Evolutionary conservation across 148 eudicot genomes (phyloP).

Genomic region (Camellia lanceoleosa): DNA sequence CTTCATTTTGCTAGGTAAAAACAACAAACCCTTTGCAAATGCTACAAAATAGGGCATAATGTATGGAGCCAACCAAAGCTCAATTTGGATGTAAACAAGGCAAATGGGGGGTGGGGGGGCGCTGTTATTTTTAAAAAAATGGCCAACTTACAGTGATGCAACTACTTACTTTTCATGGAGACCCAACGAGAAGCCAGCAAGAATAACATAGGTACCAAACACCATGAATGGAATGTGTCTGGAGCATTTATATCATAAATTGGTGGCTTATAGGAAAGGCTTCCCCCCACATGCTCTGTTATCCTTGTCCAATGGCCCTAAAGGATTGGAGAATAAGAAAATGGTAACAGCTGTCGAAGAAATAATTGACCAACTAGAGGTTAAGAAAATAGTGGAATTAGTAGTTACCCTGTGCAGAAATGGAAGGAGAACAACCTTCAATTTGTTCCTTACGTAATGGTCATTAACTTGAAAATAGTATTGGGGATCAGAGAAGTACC

Average conservation of each 20-base stretch:
- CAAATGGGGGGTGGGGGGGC: background rate
- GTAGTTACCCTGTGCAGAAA: constrained; percentile 87
- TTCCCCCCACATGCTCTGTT: constrained; percentile 94
- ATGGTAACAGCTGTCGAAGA: background rate
- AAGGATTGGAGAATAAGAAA: constrained; percentile 1
- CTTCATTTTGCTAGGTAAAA: background rate
- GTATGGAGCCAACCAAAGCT: background rate
- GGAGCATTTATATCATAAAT: constrained; percentile 91
- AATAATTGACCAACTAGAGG: background rate
- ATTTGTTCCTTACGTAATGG: constrained; percentile 88
- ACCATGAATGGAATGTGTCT: constrained; percentile 94
- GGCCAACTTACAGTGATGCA: background rate
- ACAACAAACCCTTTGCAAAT: background rate
- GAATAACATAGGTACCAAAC: constrained; percentile 85
- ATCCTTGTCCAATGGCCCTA: constrained; percentile 99
- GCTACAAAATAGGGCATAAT: background rate
- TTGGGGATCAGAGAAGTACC: constrained; percentile 91
- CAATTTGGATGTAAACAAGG: background rate
- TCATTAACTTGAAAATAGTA: constrained; percentile 99
- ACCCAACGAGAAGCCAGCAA: constrained; percentile 79
- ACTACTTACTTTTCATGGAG: constrained; percentile 79
- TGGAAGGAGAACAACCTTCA: constrained; percentile 91
- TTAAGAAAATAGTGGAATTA: constrained; percentile 9
- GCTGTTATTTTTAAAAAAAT: background rate
- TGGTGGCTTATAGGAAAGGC: constrained; percentile 94